phyloP scores from a whole-genome alignment of 495 filamentous ascomycete species.

The Trypethelium eluteriae region DNA sequence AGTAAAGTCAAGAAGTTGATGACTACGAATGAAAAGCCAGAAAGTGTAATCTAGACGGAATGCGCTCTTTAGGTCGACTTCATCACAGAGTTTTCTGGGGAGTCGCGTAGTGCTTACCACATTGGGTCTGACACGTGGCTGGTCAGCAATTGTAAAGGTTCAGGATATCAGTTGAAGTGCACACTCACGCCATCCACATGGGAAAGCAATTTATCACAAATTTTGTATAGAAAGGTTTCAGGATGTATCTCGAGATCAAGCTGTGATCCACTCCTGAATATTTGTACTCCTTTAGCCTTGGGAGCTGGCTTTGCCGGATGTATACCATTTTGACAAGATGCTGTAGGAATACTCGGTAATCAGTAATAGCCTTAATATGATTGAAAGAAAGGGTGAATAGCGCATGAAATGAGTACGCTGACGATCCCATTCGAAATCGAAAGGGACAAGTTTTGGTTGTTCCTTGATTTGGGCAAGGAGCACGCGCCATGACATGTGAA shows the following conservation, averaged over 20 bases:
- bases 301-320: conserved; percentile 82
- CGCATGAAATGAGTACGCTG: too few species aligned
- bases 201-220: conserved; percentile 90
- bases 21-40: conserved; percentile 85
- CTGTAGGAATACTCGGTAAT: background rate
- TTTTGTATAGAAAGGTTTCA: conserved; percentile 97
- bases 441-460: too few species aligned
- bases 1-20: conserved; percentile 86
- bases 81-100: conserved; percentile 12
- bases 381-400: background rate
- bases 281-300: conserved; percentile 82
- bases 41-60: conserved; percentile 74
- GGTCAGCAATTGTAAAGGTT: conserved; percentile 21
- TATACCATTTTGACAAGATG: conserved; percentile 58
- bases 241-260: conserved; percentile 75
- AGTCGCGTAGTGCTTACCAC: conserved; percentile 44
- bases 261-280: conserved; percentile 89
- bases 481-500: background rate
- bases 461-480: background rate
- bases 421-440: too few species aligned
- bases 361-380: background rate
- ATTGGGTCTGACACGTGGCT: conserved; percentile 45
- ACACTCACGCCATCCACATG: conserved; percentile 80
- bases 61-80: background rate
- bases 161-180: background rate